phyloP scores from a whole-genome alignment of 495 filamentous ascomycete genomes.

The Parmelia sp. region DNA sequence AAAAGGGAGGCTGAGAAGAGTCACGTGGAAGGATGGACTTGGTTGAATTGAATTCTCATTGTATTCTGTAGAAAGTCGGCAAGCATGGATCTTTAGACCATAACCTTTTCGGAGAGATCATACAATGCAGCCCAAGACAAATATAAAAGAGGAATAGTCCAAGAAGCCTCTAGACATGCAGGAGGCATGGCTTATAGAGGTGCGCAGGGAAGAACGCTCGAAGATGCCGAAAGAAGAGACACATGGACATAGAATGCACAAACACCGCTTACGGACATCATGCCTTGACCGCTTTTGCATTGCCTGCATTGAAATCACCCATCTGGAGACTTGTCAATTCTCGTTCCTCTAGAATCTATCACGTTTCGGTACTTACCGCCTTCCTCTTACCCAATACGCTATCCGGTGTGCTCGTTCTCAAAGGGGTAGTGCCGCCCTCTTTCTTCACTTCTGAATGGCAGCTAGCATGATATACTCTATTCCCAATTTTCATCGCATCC shows the following conservation, averaged over 20 bases:
- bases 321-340: slow-evolving; percentile 7
- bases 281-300: slow-evolving; percentile 18
- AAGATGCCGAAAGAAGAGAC: not conserved
- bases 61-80: not conserved
- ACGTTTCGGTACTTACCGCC: slow-evolving; percentile 31
- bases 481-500: slow-evolving; percentile 74
- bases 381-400: slow-evolving; percentile 71
- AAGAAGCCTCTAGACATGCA: not conserved
- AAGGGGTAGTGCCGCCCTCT: slow-evolving; percentile 40
- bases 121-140: not conserved
- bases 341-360: not conserved
- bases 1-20: not conserved
- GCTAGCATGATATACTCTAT: slow-evolving; percentile 78
- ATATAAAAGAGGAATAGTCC: not conserved
- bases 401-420: slow-evolving; percentile 52
- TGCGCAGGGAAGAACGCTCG: not conserved
- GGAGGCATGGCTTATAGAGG: not conserved
- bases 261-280: slow-evolving; percentile 7
- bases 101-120: not conserved
- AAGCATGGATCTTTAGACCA: not conserved
- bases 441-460: slow-evolving; percentile 81
- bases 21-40: not conserved
- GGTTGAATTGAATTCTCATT: not conserved
- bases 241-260: not conserved
- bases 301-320: slow-evolving; percentile 5